A percentile compares a stretch with the other conserved stretches of the same genome.
Evolutionary conservation across 257 asterid genomes (phyloP).

Genomic region (Verbena officinalis): DNA sequence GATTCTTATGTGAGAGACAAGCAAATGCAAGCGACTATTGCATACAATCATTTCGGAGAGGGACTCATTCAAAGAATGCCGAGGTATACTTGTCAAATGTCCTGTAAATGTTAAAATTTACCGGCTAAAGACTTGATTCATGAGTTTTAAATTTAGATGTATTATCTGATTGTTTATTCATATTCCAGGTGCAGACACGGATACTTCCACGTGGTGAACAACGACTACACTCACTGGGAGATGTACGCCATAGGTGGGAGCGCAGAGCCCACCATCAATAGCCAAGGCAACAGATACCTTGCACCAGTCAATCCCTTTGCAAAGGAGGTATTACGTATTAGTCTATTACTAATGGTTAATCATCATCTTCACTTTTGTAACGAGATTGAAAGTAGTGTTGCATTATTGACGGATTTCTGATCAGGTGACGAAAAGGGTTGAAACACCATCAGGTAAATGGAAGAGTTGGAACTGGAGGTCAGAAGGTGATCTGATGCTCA

Average conservation of each 20-base stretch:
- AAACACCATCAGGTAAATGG: conserved; percentile 54
- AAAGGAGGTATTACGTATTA: conserved; percentile 77
- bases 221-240: conserved; percentile 97
- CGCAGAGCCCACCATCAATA: conserved; percentile 87
- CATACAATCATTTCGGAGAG: conserved; percentile 91
- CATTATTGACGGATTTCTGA: conserved; percentile 10
- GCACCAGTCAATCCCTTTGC: conserved; percentile 74
- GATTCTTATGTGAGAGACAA: conserved; percentile 75
- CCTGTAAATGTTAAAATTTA: background rate
- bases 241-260: conserved; percentile 99
- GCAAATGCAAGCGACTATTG: conserved; percentile 90
- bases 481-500: conserved; percentile 84
- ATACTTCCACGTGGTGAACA: conserved; percentile 94
- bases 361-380: too few relatives aligned
- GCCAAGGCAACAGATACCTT: conserved; percentile 90
- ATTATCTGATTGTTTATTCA: conserved; percentile 2
- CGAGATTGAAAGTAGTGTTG: too few relatives aligned
- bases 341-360: too few relatives aligned
- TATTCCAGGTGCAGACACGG: conserved; percentile 88
- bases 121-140: background rate
- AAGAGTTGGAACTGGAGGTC: conserved; percentile 93
- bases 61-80: conserved; percentile 98
- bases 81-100: conserved; percentile 45
- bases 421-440: conserved; percentile 89
- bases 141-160: background rate